phyloP scores from a whole-genome alignment of 768 basidiomycete genomes.

The Lactarius hengduanensis region DNA sequence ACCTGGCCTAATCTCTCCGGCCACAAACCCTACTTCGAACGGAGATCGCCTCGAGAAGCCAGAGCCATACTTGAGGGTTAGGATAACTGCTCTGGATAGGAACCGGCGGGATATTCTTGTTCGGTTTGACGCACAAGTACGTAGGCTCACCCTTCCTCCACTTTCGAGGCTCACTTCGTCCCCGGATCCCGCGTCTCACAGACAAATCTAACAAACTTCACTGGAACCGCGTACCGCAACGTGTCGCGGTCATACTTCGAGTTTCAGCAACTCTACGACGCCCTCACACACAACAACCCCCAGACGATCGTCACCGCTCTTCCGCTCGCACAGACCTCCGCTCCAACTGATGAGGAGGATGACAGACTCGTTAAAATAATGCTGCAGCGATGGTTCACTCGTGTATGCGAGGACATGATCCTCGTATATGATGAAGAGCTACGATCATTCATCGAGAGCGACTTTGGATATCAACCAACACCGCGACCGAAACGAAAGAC shows the following conservation, averaged over 20 bases:
- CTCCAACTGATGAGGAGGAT: slow-evolving; percentile 97
- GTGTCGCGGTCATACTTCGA: slow-evolving; percentile 94
- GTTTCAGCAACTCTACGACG: slow-evolving; percentile 91
- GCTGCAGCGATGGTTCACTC: slow-evolving; percentile 91
- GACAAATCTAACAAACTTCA: slow-evolving; percentile 95
- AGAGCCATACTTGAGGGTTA: slow-evolving; percentile 84
- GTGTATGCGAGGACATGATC: slow-evolving; percentile 91
- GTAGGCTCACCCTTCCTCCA: slow-evolving; percentile 27
- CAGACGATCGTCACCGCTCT: slow-evolving; percentile 96
- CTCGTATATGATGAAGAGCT: slow-evolving; percentile 89
- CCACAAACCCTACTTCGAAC: slow-evolving; percentile 60
- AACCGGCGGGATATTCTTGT: slow-evolving; percentile 94
- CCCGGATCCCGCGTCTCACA: slow-evolving; percentile 34
- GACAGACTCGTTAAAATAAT: slow-evolving; percentile 93
- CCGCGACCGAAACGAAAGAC: slow-evolving; percentile 72
- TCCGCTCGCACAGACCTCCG: slow-evolving; percentile 94
- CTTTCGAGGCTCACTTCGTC: slow-evolving; percentile 7
- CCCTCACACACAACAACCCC: slow-evolving; percentile 85
- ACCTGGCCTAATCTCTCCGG: slow-evolving; percentile 77
- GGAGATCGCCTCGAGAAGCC: slow-evolving; percentile 70
- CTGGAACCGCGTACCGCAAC: slow-evolving; percentile 84
- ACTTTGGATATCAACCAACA: slow-evolving; percentile 93
- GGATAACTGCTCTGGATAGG: slow-evolving; percentile 89
- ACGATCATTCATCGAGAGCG: slow-evolving; percentile 92
- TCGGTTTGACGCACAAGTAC: slow-evolving; percentile 92